phyloP scores from a whole-genome alignment of 768 basidiomycete genomes.

The Cystobasidiopsis lactophilus region DNA sequence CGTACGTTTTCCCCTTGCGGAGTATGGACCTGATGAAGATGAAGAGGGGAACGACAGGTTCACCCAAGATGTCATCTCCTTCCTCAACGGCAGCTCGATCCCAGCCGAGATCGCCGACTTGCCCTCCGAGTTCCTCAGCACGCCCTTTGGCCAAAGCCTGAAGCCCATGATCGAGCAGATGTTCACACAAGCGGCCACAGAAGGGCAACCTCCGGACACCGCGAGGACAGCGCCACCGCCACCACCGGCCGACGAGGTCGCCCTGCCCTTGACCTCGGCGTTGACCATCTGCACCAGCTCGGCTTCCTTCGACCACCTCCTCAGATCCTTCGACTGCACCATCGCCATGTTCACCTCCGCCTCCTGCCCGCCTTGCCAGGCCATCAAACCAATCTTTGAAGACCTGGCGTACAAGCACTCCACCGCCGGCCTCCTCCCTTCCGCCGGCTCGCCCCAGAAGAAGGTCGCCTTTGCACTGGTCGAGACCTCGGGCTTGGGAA shows the following conservation, averaged over 20 bases:
- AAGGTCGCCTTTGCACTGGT: slow-evolving; percentile 62
- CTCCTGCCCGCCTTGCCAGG: slow-evolving; percentile 56
- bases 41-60: no score
- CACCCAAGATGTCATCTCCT: slow-evolving; percentile 17
- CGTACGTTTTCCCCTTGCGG: no score
- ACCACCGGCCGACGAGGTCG: background rate
- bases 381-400: slow-evolving; percentile 68
- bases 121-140: slow-evolving; percentile 11
- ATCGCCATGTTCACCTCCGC: slow-evolving; percentile 31
- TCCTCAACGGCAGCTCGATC: slow-evolving; percentile 13
- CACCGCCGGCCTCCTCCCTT: slow-evolving; percentile 11
- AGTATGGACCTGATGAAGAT: background rate
- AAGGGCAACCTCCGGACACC: background rate
- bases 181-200: slow-evolving; percentile 2
- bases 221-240: background rate
- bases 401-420: slow-evolving; percentile 43
- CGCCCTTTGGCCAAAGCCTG: slow-evolving; percentile 1
- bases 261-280: background rate
- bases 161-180: slow-evolving; percentile 5
- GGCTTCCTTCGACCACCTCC: slow-evolving; percentile 59
- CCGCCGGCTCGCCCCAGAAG: slow-evolving; percentile 18
- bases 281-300: slow-evolving; percentile 25
- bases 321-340: slow-evolving; percentile 41
- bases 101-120: slow-evolving; percentile 14
- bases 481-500: slow-evolving; percentile 41